Conservation (phyloP, 768 basidiomycete genomes). For the Lanmaoa pseudosensibilis region DNA sequence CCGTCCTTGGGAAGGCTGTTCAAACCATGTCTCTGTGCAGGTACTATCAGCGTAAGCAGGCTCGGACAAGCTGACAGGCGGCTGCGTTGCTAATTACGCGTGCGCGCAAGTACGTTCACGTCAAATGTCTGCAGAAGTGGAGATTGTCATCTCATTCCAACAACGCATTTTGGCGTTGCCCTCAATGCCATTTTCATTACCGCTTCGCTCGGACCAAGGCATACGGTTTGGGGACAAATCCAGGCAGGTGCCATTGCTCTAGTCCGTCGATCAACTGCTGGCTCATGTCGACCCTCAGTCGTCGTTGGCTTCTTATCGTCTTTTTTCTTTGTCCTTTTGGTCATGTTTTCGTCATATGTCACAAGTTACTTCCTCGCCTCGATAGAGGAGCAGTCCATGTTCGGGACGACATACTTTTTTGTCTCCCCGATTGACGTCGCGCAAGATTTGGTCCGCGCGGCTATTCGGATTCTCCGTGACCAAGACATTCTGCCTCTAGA, state of each 20-base stretch:
- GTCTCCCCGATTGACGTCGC: slow-evolving; percentile 59
- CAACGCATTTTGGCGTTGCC: slow-evolving; percentile 75
- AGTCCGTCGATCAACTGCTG: slow-evolving; percentile 3
- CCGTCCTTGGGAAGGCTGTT: slow-evolving; percentile 71
- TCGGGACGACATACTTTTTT: slow-evolving; percentile 37
- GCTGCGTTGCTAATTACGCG: slow-evolving; percentile 22
- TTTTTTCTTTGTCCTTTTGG: slow-evolving; percentile 61
- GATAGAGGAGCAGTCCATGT: slow-evolving; percentile 54
- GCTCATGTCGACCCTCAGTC: slow-evolving; percentile 42
- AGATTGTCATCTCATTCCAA: slow-evolving; percentile 59
- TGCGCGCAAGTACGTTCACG: slow-evolving; percentile 65
- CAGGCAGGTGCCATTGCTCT: slow-evolving; percentile 43
- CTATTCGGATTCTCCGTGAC: slow-evolving; percentile 61
- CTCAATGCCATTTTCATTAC: slow-evolving; percentile 78
- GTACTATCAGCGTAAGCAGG: slow-evolving; percentile 64
- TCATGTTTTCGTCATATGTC: slow-evolving; percentile 67
- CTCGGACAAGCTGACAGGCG: background rate
- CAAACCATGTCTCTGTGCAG: slow-evolving; percentile 67
- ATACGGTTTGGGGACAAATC: slow-evolving; percentile 75
- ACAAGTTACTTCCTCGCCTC: slow-evolving; percentile 65
- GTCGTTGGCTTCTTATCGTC: slow-evolving; percentile 61
- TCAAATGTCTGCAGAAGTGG: slow-evolving; percentile 78
- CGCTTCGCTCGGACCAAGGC: slow-evolving; percentile 71
- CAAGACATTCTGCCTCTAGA: slow-evolving; percentile 43
- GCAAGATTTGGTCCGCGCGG: slow-evolving; percentile 60